Evolutionary conservation across 1,139 yeast genomes (phyloP).

Genomic region (Hyphopichia pseudoburtonii): DNA sequence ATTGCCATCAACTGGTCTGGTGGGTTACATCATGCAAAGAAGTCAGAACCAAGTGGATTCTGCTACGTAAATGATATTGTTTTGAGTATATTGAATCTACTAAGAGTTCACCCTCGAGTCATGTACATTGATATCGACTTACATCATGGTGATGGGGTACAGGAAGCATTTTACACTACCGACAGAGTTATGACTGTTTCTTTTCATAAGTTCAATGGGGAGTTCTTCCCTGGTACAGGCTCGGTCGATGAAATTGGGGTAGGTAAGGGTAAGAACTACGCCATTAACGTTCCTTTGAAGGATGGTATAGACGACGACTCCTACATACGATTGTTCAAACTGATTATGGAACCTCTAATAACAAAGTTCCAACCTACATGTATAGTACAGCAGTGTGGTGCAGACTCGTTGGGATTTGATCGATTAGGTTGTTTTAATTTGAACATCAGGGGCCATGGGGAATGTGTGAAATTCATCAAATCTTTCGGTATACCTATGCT

Average conservation of each 20-base stretch:
- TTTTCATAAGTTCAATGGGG: conserved; percentile 93
- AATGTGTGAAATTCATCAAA: conserved; percentile 84
- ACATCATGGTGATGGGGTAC: conserved; percentile 98
- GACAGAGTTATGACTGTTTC: conserved; percentile 95
- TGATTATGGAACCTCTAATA: conserved; percentile 84
- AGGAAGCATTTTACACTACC: conserved; percentile 93
- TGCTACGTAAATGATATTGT: conserved; percentile 96
- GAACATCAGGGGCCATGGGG: conserved; percentile 91
- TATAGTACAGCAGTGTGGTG: conserved; percentile 95
- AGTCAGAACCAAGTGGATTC: conserved; percentile 90
- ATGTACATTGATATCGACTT: conserved; percentile 92
- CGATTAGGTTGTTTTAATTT: conserved; percentile 90
- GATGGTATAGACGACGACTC: conserved; percentile 97
- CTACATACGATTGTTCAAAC: conserved; percentile 72
- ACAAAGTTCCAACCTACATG: conserved; percentile 86
- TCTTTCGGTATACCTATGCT: conserved; percentile 86
- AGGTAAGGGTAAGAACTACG: conserved; percentile 82
- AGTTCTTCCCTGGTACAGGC: conserved; percentile 96
- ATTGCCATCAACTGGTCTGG: conserved; percentile 98
- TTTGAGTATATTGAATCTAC: conserved; percentile 74
- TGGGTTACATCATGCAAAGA: conserved; percentile 95
- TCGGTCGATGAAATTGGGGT: conserved; percentile 83
- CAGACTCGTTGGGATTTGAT: conserved; percentile 93
- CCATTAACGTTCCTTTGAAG: conserved; percentile 88
- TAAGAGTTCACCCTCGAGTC: conserved; percentile 87